phyloP scores from a whole-genome alignment of 2,329 filamentous ascomycete species.

The Dothideomycetidae sp. region DNA sequence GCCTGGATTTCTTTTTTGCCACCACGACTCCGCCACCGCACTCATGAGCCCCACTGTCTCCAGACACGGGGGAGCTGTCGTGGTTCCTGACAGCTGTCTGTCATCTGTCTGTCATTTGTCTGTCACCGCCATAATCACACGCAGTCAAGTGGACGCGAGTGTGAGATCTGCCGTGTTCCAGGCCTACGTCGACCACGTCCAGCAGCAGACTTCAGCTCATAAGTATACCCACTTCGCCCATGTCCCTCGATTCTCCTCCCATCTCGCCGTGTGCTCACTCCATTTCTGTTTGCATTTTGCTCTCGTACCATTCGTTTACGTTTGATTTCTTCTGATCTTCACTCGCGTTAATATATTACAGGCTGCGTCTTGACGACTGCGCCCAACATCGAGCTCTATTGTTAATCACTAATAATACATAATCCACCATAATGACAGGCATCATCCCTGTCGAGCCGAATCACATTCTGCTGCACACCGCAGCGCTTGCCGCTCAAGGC shows the following conservation, averaged over 20 bases:
- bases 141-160: background rate
- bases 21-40: too few species aligned
- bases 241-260: background rate
- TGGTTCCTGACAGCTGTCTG: background rate
- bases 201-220: background rate
- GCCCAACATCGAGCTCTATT: background rate
- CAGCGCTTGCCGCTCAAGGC: slow-evolving; percentile 5
- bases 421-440: background rate
- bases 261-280: background rate
- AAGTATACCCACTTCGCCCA: background rate
- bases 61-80: background rate
- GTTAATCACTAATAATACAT: slow-evolving; percentile 6
- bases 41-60: background rate
- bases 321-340: background rate
- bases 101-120: background rate
- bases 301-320: background rate
- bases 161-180: background rate
- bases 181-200: too few species aligned
- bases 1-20: too few species aligned
- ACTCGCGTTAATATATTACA: background rate
- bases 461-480: slow-evolving; percentile 4
- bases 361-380: slow-evolving; percentile 3
- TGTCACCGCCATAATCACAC: background rate
- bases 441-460: slow-evolving; percentile 6
- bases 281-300: background rate